These are phyloP conservation scores for Russula sp. DNA, from an alignment of 768 basidiomycete species.

Conservation along the genomic window DNA sequence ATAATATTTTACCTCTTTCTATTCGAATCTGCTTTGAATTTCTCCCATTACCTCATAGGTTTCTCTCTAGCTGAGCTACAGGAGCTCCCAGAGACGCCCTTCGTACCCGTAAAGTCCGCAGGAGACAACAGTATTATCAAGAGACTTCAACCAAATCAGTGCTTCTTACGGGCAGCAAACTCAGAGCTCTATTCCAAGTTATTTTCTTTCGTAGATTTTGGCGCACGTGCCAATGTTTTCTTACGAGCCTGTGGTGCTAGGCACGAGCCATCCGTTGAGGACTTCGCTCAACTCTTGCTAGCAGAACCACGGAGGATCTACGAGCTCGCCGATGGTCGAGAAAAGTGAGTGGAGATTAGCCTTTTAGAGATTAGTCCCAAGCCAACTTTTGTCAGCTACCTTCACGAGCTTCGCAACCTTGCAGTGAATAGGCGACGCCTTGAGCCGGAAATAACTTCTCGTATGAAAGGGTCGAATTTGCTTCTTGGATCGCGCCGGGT, in stretches of 20 bases:
- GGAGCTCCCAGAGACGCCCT: slow-evolving; percentile 52
- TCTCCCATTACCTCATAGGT: slow-evolving; percentile 39
- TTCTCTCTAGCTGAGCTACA: slow-evolving; percentile 57
- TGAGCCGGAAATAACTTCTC: slow-evolving; percentile 47
- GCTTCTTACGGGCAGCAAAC: slow-evolving; percentile 53
- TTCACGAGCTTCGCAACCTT: slow-evolving; percentile 78
- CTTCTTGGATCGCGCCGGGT: slow-evolving; percentile 70
- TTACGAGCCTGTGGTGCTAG: slow-evolving; percentile 84
- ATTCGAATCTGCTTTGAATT: not conserved
- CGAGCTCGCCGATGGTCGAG: slow-evolving; percentile 61
- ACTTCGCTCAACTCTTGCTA: slow-evolving; percentile 68
- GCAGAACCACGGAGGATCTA: slow-evolving; percentile 70
- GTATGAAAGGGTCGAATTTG: slow-evolving; percentile 69
- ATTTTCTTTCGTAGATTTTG: slow-evolving; percentile 90
- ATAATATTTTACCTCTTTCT: slow-evolving; percentile 23
- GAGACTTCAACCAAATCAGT: slow-evolving; percentile 55
- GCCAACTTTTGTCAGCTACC: slow-evolving; percentile 51
- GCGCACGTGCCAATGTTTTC: slow-evolving; percentile 75
- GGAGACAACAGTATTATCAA: slow-evolving; percentile 30
- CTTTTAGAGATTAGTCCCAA: not conserved
- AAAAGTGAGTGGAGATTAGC: slow-evolving; percentile 48
- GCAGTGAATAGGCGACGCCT: slow-evolving; percentile 64
- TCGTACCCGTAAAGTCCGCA: slow-evolving; percentile 59
- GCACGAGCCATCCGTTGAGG: slow-evolving; percentile 81
- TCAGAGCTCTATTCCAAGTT: slow-evolving; percentile 72